Base-by-base conservation (phyloP, 306 rosid genomes). In the Gillenia trifoliata region DNA sequence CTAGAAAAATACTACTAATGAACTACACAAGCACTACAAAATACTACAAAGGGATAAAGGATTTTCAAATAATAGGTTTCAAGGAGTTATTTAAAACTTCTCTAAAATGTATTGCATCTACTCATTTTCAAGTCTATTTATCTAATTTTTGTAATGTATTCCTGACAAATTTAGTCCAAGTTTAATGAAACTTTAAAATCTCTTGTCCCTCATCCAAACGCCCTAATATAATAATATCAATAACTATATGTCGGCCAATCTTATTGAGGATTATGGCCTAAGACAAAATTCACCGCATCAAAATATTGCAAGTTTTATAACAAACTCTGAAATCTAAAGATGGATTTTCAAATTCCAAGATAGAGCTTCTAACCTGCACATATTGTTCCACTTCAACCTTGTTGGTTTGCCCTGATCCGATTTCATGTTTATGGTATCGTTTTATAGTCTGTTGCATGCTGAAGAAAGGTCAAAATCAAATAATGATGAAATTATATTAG, bases 361-460 rank as follows among this genome's bases (percentile, higher is more conserved):
- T 23, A 75, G 43, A 70, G 31, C 19, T 62, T 65, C 79, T 66
- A 68, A 92, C 97, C 97, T 89, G 88, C 72, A 73, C 64, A 30
- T 68, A 62, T 31, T 64, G 60, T 76, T 89, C 87, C 4, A 33
- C 80, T 68, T 75, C 87, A 29, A 33, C 16, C 9, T 15, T 54
- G 34, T 52, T 74, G 82, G 31, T 45, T 23, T 65, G 75, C 50
- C 60, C 83, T n/a, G 41, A 38, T 38, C 20, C 82, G 25, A 78
- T 84, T 59, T 63, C 66, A 63, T 41, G n/a, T 61, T 77, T 75
- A 0, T 10, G 64, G 77, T 88, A 88, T 36, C 89, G 80, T 34
- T 80, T 84, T n/a, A 88, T 72, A 34, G 68, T 80, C 74, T 77
- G 73, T 52, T 79, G 73, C 73, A 86, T 78, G 71, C 97, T 91